Conservation (phyloP, 2,329 filamentous ascomycete species). For the Rutstroemia sp. region DNA sequence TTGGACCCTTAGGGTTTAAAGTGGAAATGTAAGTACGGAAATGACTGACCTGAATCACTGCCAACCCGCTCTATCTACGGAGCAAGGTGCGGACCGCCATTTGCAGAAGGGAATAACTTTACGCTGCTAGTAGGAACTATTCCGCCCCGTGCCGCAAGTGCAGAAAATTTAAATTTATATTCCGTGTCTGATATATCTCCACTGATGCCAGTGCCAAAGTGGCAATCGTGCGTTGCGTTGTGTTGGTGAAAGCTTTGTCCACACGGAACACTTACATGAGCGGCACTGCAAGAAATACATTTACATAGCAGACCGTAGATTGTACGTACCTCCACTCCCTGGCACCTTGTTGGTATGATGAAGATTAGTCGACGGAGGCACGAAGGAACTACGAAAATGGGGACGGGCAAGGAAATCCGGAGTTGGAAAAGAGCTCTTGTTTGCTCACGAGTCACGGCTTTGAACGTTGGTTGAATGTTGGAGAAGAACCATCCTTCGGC, state of each 20-base stretch:
- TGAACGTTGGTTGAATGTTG: neutral
- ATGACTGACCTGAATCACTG: too few species aligned
- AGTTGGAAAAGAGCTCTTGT: too few species aligned
- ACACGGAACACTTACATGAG: conserved; percentile 1
- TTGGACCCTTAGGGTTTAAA: neutral
- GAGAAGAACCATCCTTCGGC: neutral
- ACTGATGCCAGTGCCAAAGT: too few species aligned
- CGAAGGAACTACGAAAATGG: too few species aligned
- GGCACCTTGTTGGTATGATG: too few species aligned
- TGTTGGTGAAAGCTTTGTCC: neutral
- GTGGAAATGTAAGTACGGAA: neutral
- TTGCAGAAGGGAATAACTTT: neutral
- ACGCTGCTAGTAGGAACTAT: neutral
- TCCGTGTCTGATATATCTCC: too few species aligned
- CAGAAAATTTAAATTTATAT: too few species aligned
- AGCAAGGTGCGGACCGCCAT: conserved; percentile 4
- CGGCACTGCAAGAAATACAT: conserved; percentile 6
- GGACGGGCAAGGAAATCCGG: too few species aligned
- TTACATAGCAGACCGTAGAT: neutral
- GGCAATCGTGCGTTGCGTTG: too few species aligned
- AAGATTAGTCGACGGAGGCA: too few species aligned
- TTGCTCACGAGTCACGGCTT: too few species aligned
- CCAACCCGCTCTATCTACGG: neutral
- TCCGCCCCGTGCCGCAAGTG: neutral
- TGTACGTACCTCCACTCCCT: neutral